Evolutionary conservation across 805 yeast species (phyloP), one percentile per base, ranked within the genome.

Genomic region (Diddensiella santjacobensis): DNA sequence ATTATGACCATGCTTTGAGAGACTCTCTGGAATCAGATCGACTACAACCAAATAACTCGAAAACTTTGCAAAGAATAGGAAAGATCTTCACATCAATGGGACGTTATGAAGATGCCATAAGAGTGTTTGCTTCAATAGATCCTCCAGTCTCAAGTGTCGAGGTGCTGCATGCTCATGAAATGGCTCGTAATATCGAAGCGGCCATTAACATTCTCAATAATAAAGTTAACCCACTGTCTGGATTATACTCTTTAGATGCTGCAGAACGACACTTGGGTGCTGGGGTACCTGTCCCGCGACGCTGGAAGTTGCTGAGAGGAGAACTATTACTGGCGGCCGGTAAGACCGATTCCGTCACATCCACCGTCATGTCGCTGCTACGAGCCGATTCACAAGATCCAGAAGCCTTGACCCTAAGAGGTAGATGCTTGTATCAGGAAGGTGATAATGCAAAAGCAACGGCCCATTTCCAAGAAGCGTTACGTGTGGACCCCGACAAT

Each of bases 401-500:
- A 10, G 71, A 67, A 22, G 71, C 72, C 0, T 61, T 71, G 24
- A 59, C 62, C 2, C 57, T 71, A 35, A 64, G 75, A 2, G 75
- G 72, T 6, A 51, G 56, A 31, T 57, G 67, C 2, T 30, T 51
- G 37, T 65, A 67, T 53, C 57, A 57, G 18, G 61, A 65, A 45
- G 74, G 73, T 33, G 75, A 71, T 17, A 59, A 58, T 22, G 59
- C 62, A 4, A 57, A 64, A 44, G 71, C 74, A 2, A 54, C 57
- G 4, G 59, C 62, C 1, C 74, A 71, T 49, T 69, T 66, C 52
- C 52, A 55, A 35, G 71, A 67, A 50, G 75, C 74, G 1, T 57
- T 71, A 47, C 63, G 71, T 35, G 59, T 63, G 37, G 74, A 71
- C 45, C 75, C 75, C 18, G 75, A 71, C 52, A 59, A 62, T 53